Base-by-base conservation (phyloP, 179 eudicot species). In the Carnegiea gigantea region DNA sequence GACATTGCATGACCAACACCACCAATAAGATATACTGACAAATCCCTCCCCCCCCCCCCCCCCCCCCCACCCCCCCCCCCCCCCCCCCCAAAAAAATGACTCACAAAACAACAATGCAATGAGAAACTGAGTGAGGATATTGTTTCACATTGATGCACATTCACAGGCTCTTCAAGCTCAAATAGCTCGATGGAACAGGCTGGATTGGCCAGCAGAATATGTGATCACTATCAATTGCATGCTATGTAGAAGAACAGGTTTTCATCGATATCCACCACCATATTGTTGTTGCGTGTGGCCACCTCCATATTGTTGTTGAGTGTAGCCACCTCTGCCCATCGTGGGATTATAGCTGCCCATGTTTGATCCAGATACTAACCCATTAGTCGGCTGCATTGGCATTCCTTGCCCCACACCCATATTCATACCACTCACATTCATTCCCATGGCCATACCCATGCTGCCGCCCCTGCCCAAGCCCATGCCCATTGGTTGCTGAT, bases 271-370 rank as follows among this genome's bases (percentile, higher is more conserved):
- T 44, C 93, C 95, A 78, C 97, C 97, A 78, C 36, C 36, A 33
- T 33, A 33, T 33, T 33, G 36, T 33, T 33, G 36, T 33, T 33
- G 36, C 2, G 2, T 33, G 36, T 33, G 1, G 36, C 36, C 36
- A 33, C 36, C 36, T 33, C 95, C 93, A 70, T 92, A 91, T 13
- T 93, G 94, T 79, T 90, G 98, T 83, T 92, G 99, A 44, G 91
- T 85, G 79, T 90, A 92, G 64, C 90, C 92, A 36, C 98, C 97
- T 77, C 92, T 57, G 24, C 94, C 95, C 95, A 92, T 92, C 91
- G 85, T 88, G 23, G 91, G 94, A 81, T 94, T 90, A 82, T 91
- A 94, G 68, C 87, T 92, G 78, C 84, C 88, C 89, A 91, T 83
- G 78, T 80, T 82, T 68, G 95, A 59, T 46, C 36, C 3, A 33